These are phyloP conservation scores for Fusarium chuoi DNA, from an alignment of 2,329 filamentous ascomycete genomes.

Conservation along the genomic window DNA sequence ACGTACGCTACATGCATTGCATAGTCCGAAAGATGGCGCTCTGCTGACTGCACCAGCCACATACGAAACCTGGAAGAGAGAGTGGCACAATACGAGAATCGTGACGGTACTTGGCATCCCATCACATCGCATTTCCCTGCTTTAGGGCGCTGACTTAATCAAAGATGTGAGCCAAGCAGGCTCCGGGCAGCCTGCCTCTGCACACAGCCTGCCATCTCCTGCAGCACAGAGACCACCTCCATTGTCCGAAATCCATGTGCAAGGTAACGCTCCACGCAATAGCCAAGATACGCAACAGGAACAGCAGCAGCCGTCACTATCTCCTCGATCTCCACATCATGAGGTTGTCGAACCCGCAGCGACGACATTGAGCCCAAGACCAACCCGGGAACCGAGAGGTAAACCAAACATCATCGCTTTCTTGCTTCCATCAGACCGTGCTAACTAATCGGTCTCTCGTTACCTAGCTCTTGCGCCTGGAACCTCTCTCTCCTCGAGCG, in stretches of 20 bases:
- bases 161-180: background rate
- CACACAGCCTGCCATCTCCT: background rate
- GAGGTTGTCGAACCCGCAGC: background rate
- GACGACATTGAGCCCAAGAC: background rate
- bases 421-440: background rate
- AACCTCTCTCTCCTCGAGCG: constrained; percentile 19
- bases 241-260: background rate
- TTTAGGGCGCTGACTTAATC: background rate
- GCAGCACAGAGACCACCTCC: background rate
- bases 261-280: background rate
- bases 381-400: background rate
- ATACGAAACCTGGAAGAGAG: background rate
- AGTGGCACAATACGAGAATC: background rate
- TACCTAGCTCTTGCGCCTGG: background rate
- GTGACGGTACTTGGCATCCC: background rate
- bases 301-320: background rate
- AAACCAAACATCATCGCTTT: background rate
- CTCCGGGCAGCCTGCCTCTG: background rate
- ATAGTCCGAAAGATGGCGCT: background rate
- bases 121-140: too few relatives aligned
- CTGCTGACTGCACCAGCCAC: background rate
- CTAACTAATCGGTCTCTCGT: background rate
- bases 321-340: background rate
- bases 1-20: background rate
- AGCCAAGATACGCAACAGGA: background rate